phyloP scores from a whole-genome alignment of 192 early-diverging fungal species.

The Chytriomyces sp. region DNA sequence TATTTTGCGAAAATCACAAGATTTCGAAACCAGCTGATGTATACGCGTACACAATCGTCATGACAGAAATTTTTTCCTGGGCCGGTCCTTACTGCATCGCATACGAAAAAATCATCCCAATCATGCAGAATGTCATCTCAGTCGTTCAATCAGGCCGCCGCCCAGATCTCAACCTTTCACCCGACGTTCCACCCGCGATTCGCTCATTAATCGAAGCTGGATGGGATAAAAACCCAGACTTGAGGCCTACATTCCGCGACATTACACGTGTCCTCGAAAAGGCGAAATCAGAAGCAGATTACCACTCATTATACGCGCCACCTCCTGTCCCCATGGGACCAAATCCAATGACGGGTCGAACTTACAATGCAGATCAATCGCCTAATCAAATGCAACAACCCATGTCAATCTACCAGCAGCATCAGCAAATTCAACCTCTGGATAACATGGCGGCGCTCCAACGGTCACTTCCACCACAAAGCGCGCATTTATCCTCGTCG shows the following conservation, averaged over 20 bases:
- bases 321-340: not conserved
- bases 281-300: constrained; percentile 34
- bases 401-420: not conserved
- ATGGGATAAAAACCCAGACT: constrained; percentile 35
- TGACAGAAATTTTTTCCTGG: constrained; percentile 38
- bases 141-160: constrained; percentile 34
- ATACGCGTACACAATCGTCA: constrained; percentile 31
- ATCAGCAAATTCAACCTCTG: constrained; percentile 4
- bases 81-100: constrained; percentile 32
- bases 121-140: constrained; percentile 32
- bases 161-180: constrained; percentile 25
- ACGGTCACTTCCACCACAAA: constrained; percentile 27
- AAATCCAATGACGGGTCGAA: not conserved
- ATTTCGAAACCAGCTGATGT: constrained; percentile 37
- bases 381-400: not conserved
- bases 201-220: constrained; percentile 32
- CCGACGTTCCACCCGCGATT: constrained; percentile 25
- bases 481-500: constrained; percentile 6
- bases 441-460: constrained; percentile 12
- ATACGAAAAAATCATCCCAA: constrained; percentile 30
- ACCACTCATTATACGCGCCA: constrained; percentile 14
- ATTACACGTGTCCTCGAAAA: constrained; percentile 28
- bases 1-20: not conserved
- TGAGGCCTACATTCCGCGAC: constrained; percentile 29
- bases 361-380: not conserved